Evolutionary conservation across 352 stramenopile species (phyloP).

Genomic region (Phytophthora cryptogea): DNA sequence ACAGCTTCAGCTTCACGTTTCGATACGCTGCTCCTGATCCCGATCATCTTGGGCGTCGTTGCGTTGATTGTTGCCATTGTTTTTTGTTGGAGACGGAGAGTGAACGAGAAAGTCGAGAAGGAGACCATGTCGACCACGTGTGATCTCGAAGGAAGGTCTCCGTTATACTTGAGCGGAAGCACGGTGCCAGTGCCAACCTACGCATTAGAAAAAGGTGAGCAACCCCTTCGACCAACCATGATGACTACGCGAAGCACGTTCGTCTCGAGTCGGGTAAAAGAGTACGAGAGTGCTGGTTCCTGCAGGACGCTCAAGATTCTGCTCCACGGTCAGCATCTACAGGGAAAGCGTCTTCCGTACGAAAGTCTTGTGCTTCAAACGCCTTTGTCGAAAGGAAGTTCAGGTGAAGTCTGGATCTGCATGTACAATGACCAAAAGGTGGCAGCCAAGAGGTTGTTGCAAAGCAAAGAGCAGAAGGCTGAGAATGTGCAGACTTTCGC

Average conservation of each 20-base stretch:
- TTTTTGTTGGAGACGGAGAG: slow-evolving; percentile 18
- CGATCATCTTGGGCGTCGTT: slow-evolving; percentile 16
- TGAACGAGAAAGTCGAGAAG: slow-evolving; percentile 4
- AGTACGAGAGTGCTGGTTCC: slow-evolving; percentile 29
- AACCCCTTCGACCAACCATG: slow-evolving; percentile 10
- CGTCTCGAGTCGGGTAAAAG: slow-evolving; percentile 2
- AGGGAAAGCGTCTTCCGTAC: slow-evolving; percentile 27
- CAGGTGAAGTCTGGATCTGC: slow-evolving; percentile 45
- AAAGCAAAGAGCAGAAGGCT: slow-evolving; percentile 35
- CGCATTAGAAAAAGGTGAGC: slow-evolving; percentile 4
- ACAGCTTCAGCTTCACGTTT: slow-evolving; percentile 10
- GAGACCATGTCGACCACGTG: slow-evolving; percentile 5
- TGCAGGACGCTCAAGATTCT: slow-evolving; percentile 34
- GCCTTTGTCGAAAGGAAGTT: slow-evolving; percentile 37
- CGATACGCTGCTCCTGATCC: slow-evolving; percentile 21
- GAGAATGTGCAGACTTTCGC: slow-evolving; percentile 37
- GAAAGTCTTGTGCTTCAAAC: slow-evolving; percentile 26
- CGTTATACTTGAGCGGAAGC: slow-evolving; percentile 28
- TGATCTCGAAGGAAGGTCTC: slow-evolving; percentile 15
- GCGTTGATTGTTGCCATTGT: background rate
- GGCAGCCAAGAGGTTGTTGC: slow-evolving; percentile 47
- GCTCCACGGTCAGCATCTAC: slow-evolving; percentile 17
- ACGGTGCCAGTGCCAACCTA: slow-evolving; percentile 33
- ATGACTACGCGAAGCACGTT: slow-evolving; percentile 17
- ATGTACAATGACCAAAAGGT: slow-evolving; percentile 33